Evolutionary conservation across 768 basidiomycete genomes (phyloP), one percentile per base, ranked within the genome.

Genomic region (Pisolithus tinctorius): DNA sequence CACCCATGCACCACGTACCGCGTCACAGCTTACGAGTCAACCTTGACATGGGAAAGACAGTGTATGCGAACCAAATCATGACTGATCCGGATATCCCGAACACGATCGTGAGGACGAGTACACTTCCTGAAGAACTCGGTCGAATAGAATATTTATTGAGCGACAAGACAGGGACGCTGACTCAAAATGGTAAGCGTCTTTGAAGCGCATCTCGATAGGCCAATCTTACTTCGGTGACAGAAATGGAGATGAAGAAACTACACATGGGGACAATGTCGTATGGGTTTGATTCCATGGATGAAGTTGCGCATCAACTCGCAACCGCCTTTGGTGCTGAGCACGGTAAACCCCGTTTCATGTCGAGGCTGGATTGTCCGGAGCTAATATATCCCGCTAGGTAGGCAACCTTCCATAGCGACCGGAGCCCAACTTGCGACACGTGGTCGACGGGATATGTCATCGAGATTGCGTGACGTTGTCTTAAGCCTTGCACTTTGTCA

Each of bases 241-340:
- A 97, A 66, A 99, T 99, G 96, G 95, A 98, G 69, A 89, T 98
- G 88, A 93, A 87, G 75, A 99, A 96, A 66, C 74, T 99, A 27
- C 96, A 98, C 62, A 91, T 98, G 87, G 96, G 96, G 4, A 99
- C 96, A 1, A 91, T 97, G 80, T 94, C 92, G 0, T 99, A 94
- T 62, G 94, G 91, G 1, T 85, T 75, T 56, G 96, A 99, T 60
- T 86, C 96, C n/a, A 98, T 99, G 95, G 96, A 99, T 60, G 96
- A 99, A 64, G 92, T 98, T 23, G 81, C 86, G 1, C 90, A 91
- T 71, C 92, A 98, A 58, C 75, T 99, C n/a, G 81, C 83, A 13
- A 73, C 84, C 46, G 86, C 94, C 0, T 92, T 96, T 60, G 89
- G 87, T 8, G 76, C 71, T 8, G 80, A 86, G n/a, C 69, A 78